phyloP scores from a whole-genome alignment of 768 basidiomycete genomes.

The Collybia nuda region DNA sequence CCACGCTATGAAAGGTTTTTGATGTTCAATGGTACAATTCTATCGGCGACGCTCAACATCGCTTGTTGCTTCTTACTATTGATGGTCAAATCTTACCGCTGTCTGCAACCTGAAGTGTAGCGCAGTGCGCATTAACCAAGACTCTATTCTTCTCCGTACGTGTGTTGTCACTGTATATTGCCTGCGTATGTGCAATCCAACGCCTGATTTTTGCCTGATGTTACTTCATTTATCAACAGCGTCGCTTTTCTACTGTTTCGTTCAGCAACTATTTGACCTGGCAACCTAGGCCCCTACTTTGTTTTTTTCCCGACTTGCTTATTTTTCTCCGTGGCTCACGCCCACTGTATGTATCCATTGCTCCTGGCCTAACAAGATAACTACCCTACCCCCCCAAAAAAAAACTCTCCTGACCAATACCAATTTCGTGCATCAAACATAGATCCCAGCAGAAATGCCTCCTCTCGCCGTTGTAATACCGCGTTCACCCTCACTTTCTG shows the following conservation, averaged over 20 bases:
- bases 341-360: slow-evolving; percentile 5
- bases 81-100: slow-evolving; percentile 1
- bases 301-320: background rate
- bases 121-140: slow-evolving; percentile 13
- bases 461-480: slow-evolving; percentile 24
- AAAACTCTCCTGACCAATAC: background rate
- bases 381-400: background rate
- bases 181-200: too few species aligned
- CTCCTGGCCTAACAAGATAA: background rate
- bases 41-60: slow-evolving; percentile 1
- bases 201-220: too few species aligned
- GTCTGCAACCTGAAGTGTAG: slow-evolving; percentile 9
- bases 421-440: background rate
- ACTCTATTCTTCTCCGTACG: background rate
- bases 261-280: background rate
- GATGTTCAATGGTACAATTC: slow-evolving; percentile 4
- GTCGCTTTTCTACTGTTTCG: too few species aligned
- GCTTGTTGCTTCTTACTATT: slow-evolving; percentile 2
- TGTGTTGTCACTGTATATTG: too few species aligned
- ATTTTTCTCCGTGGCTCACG: slow-evolving; percentile 1
- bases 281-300: background rate
- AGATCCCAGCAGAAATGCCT: slow-evolving; percentile 15
- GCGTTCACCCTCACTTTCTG: slow-evolving; percentile 31
- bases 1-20: slow-evolving; percentile 12
- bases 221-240: too few species aligned